These are phyloP conservation scores for Miamiensis avidus DNA, from an alignment of 169 alveolate species.

Conservation along the genomic window DNA sequence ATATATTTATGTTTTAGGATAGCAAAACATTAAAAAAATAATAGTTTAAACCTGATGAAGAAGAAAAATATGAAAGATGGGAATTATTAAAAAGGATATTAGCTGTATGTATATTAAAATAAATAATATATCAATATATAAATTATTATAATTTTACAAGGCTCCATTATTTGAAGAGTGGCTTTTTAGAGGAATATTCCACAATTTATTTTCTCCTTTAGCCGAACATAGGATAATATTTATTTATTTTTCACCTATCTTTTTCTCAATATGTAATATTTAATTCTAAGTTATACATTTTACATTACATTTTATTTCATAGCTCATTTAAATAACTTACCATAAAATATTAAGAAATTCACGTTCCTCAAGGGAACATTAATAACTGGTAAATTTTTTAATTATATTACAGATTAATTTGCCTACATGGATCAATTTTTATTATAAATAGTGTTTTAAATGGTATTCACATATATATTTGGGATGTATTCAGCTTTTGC, in stretches of 20 bases:
- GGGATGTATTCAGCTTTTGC: not conserved
- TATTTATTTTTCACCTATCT: not conserved
- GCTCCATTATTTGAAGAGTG: not conserved
- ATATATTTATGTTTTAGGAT: not conserved
- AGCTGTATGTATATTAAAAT: not conserved
- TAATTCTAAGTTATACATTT: not conserved
- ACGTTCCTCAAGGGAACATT: not conserved
- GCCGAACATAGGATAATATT: too few species aligned
- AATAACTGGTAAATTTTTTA: not conserved
- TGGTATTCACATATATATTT: not conserved
- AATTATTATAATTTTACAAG: not conserved
- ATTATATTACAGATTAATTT: too few species aligned
- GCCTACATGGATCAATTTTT: too few species aligned
- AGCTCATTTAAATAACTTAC: not conserved
- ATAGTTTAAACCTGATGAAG: not conserved
- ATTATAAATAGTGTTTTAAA: not conserved
- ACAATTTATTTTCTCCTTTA: not conserved
- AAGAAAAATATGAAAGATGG: not conserved
- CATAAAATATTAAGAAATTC: not conserved
- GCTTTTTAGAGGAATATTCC: not conserved
- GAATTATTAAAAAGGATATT: not conserved
- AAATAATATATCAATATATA: not conserved
- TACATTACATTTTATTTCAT: too few species aligned
- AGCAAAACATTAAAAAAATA: too few species aligned
- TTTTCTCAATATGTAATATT: not conserved